Percentiles rank a stretch among this genome's conserved stretches.
Evolutionary conservation across 345 rosid species (phyloP).

Genomic region (Boechera divaricarpa): DNA sequence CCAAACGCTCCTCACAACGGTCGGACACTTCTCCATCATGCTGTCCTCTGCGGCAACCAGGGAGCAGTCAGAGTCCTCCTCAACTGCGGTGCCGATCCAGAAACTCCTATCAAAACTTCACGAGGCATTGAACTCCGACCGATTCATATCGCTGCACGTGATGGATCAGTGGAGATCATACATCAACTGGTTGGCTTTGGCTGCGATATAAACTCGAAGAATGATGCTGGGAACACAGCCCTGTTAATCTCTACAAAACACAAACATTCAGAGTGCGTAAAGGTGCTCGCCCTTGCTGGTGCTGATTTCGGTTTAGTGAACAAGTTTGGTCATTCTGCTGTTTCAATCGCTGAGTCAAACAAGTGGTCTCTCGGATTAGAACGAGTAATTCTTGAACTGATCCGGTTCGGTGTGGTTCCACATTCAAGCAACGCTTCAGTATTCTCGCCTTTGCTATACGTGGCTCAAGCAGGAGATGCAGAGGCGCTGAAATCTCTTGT

Average conservation of each 20-base stretch:
- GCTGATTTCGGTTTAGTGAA: slow-evolving; percentile 85
- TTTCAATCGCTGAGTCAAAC: slow-evolving; percentile 59
- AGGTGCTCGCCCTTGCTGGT: slow-evolving; percentile 69
- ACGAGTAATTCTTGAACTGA: slow-evolving; percentile 60
- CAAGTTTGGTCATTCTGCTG: slow-evolving; percentile 53
- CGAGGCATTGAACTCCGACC: slow-evolving; percentile 64
- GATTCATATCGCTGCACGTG: slow-evolving; percentile 81
- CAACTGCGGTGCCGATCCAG: slow-evolving; percentile 64
- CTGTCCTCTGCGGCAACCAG: slow-evolving; percentile 77
- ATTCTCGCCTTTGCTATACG: slow-evolving; percentile 66
- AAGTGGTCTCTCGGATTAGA: slow-evolving; percentile 75
- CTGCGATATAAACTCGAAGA: slow-evolving; percentile 75
- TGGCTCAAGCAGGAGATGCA: slow-evolving; percentile 69
- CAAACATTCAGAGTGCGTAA: slow-evolving; percentile 64
- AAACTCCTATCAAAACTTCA: slow-evolving; percentile 58
- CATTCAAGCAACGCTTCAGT: slow-evolving; percentile 59
- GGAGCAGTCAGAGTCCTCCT: slow-evolving; percentile 76
- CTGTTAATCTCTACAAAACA: slow-evolving; percentile 69
- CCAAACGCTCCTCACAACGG: slow-evolving; percentile 62
- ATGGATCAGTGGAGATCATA: slow-evolving; percentile 58
- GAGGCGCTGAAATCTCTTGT: slow-evolving; percentile 68
- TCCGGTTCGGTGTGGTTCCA: slow-evolving; percentile 64
- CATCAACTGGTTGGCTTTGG: slow-evolving; percentile 65
- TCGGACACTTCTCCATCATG: slow-evolving; percentile 93
- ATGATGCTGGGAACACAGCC: slow-evolving; percentile 78